Conservation (phyloP, 1,284 basidiomycete species). For the Cryptococcus sp. region DNA sequence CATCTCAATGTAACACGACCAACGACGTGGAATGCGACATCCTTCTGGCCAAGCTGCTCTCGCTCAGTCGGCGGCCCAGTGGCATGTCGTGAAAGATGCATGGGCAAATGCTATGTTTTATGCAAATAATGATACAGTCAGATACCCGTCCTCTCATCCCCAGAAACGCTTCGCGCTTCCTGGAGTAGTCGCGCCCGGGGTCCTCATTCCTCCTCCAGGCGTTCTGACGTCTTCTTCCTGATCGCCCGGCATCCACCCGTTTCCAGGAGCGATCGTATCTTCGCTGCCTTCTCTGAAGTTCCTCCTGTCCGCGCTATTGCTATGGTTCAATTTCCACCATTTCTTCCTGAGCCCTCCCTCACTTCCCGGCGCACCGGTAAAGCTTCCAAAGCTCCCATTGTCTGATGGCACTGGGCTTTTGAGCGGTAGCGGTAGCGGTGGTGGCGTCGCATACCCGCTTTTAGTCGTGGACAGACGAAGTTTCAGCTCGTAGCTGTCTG, state of each 20-base stretch:
- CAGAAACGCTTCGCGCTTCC: constrained; percentile 10
- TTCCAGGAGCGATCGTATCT: constrained; percentile 19
- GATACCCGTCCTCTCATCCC: no score
- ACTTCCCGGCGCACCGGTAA: background rate
- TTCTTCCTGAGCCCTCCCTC: constrained; percentile 25
- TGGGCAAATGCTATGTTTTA: no score
- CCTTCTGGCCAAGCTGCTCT: no score
- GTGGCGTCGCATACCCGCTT: constrained; percentile 1
- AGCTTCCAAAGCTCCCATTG: background rate
- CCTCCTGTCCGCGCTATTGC: constrained; percentile 12
- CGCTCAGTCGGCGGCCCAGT: no score
- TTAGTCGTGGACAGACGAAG: constrained; percentile 4
- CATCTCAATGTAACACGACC: no score
- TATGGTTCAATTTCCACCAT: constrained; percentile 37
- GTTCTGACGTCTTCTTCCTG: constrained; percentile 11
- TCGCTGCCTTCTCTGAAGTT: constrained; percentile 26
- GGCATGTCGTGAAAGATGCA: no score
- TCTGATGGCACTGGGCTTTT: background rate
- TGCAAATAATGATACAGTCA: no score
- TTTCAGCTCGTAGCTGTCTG: constrained; percentile 29
- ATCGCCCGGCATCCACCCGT: constrained; percentile 6
- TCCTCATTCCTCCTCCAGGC: constrained; percentile 4
- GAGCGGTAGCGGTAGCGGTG: background rate
- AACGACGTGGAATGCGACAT: no score
- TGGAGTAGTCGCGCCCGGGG: constrained; percentile 3